Conservation (phyloP, 129 eudicot genomes). For the Flaveria bidentis region DNA sequence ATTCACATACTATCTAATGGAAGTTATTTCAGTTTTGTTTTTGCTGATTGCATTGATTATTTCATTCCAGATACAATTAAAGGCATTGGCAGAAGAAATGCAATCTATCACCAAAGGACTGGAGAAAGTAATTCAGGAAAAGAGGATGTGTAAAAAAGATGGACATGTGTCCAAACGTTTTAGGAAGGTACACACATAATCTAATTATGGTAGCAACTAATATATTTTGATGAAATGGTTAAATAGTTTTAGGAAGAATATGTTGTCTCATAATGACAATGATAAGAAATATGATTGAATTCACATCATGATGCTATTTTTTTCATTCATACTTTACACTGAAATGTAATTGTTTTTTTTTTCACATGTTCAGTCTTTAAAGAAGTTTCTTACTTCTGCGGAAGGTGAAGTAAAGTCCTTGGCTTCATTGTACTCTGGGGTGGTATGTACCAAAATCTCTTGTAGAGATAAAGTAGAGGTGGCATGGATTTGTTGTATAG, state of each 20-base stretch:
- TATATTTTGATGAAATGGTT: slow-evolving; percentile 18
- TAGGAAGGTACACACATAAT: slow-evolving; percentile 51
- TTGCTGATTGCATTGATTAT: slow-evolving; percentile 20
- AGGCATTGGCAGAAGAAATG: slow-evolving; percentile 85
- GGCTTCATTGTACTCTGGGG: slow-evolving; percentile 71
- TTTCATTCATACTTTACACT: background rate
- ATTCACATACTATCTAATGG: background rate
- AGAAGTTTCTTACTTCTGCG: slow-evolving; percentile 76
- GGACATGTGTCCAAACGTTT: slow-evolving; percentile 72
- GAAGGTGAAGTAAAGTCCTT: slow-evolving; percentile 83
- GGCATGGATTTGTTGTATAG: background rate
- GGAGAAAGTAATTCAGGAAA: slow-evolving; percentile 77
- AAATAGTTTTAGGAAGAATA: no score
- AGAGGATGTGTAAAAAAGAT: slow-evolving; percentile 76
- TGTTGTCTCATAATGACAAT: no score
- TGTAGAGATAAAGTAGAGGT: slow-evolving; percentile 1
- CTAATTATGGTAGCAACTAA: background rate
- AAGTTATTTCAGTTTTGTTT: slow-evolving; percentile 2
- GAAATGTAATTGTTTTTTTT: background rate
- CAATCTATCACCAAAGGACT: slow-evolving; percentile 82
- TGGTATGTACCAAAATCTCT: slow-evolving; percentile 54
- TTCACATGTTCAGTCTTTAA: slow-evolving; percentile 55
- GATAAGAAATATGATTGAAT: no score
- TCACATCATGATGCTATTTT: background rate
- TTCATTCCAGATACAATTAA: slow-evolving; percentile 67